phyloP scores from a whole-genome alignment of 768 basidiomycete genomes.

The Coprinopsis strossmayeri region DNA sequence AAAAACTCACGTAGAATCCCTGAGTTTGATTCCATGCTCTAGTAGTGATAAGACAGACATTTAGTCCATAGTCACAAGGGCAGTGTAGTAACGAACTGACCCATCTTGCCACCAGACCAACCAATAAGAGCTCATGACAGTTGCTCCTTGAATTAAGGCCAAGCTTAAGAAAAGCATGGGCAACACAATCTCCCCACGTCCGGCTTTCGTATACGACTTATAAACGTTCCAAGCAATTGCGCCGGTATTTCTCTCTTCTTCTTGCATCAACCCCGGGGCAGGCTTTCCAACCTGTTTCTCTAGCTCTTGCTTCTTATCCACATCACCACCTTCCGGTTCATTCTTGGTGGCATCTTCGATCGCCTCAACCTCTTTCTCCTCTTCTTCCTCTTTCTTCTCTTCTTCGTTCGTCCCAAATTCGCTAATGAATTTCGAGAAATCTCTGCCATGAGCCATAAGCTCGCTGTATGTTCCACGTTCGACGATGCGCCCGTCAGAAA shows the following conservation, averaged over 20 bases:
- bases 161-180: constrained; percentile 60
- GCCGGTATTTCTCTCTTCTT: constrained; percentile 77
- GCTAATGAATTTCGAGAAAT: constrained; percentile 66
- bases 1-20: constrained; percentile 64
- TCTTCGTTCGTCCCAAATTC: constrained; percentile 69
- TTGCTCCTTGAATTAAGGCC: constrained; percentile 60
- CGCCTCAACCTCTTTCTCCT: constrained; percentile 17
- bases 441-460: constrained; percentile 55
- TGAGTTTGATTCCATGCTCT: constrained; percentile 51
- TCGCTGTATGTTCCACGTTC: constrained; percentile 78
- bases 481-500: constrained; percentile 70
- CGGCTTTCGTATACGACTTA: constrained; percentile 61
- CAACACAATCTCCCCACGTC: constrained; percentile 55
- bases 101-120: constrained; percentile 82
- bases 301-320: constrained; percentile 23
- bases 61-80: neutral
- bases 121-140: constrained; percentile 73
- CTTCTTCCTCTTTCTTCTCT: constrained; percentile 37
- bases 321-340: constrained; percentile 26
- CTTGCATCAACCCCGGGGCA: constrained; percentile 66
- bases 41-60: constrained; percentile 12
- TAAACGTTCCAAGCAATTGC: constrained; percentile 53
- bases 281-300: constrained; percentile 28
- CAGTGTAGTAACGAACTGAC: constrained; percentile 32
- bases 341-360: constrained; percentile 16